Base-by-base conservation (phyloP, 139 green algal species). In the Nannochloris sp. region DNA sequence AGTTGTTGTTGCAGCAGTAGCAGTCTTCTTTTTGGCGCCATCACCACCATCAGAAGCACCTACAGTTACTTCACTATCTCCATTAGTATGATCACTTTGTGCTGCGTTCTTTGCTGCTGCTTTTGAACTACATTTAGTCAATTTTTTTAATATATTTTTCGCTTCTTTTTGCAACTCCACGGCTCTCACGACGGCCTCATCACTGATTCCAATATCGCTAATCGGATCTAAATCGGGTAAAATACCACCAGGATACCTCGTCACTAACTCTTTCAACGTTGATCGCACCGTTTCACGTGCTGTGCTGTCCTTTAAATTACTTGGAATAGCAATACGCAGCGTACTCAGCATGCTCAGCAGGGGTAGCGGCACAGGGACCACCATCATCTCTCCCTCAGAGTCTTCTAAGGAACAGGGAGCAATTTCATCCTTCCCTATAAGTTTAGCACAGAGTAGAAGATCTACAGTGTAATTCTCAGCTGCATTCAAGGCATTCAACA, bases 131-230 rank as follows among this genome's bases (percentile, higher is more conserved):
- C n/a, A n/a, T n/a, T n/a, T n/a, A n/a, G n/a, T n/a, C n/a, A n/a
- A n/a, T n/a, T n/a, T n/a, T n/a, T n/a, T n/a, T n/a, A n/a, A n/a
- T n/a, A n/a, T n/a, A n/a, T n/a, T n/a, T n/a, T n/a, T n/a, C n/a
- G n/a, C n/a, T 57, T 57, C 8, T 12, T 33, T 30, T 25, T 57
- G 24, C 6, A 35, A 14, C 23, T 33, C 47, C 33, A 57, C 23
- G 8, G 25, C 24, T 14, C 33, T 57, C 24, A 31, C 47, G 31
- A 60, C 31, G 29, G 19, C 14, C 19, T n/a, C 34, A 14, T 91
- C 82, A 9, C 53, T 23, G 5, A 98, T 75, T 47, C 75, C 60
- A 86, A 98, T 90, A 75, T 97, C 92, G 32, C 85, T 80, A 1
- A 89, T 48, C 0, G 90, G 87, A 64, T 97, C 82, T 58, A 97